phyloP scores from a whole-genome alignment of 2,329 filamentous ascomycete species.

The Pseudofabraea citricarpa region DNA sequence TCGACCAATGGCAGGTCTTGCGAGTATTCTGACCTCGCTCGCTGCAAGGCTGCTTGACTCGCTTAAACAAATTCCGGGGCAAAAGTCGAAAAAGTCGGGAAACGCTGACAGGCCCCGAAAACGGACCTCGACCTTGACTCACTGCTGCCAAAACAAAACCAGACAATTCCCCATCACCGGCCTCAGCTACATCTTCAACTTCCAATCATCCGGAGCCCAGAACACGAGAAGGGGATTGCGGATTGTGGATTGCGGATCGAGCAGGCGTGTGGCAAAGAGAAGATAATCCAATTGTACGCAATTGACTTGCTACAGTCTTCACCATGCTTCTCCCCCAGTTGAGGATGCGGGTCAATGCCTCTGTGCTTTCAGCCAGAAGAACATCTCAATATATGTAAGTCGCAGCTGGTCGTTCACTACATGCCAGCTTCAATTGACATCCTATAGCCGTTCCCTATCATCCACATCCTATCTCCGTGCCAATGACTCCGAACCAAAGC shows the following conservation, averaged over 20 bases:
- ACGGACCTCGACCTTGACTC: no score
- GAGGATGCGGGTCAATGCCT: slow-evolving; percentile 22
- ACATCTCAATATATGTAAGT: slow-evolving; percentile 26
- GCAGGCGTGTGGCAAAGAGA: not conserved
- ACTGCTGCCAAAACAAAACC: no score
- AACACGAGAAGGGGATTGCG: not conserved
- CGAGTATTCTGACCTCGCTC: no score
- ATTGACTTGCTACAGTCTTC: not conserved
- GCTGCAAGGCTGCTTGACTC: no score
- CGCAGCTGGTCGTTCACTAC: not conserved
- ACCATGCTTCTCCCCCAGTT: slow-evolving; percentile 24
- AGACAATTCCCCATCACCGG: no score
- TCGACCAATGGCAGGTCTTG: no score
- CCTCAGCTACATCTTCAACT: no score
- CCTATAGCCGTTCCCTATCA: slow-evolving; percentile 24
- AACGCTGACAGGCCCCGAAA: no score
- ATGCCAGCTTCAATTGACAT: slow-evolving; percentile 8
- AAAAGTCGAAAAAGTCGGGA: no score
- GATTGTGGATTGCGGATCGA: not conserved
- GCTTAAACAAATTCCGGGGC: no score
- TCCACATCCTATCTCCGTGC: slow-evolving; percentile 21
- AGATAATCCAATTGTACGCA: no score
- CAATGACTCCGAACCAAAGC: slow-evolving; percentile 32
- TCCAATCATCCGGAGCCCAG: no score
- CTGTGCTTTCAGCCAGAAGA: slow-evolving; percentile 20